A percentile compares a stretch with the other conserved stretches of the same genome.
phyloP scores from a whole-genome alignment of 768 basidiomycete species.

The Pulveroboletus sp. region DNA sequence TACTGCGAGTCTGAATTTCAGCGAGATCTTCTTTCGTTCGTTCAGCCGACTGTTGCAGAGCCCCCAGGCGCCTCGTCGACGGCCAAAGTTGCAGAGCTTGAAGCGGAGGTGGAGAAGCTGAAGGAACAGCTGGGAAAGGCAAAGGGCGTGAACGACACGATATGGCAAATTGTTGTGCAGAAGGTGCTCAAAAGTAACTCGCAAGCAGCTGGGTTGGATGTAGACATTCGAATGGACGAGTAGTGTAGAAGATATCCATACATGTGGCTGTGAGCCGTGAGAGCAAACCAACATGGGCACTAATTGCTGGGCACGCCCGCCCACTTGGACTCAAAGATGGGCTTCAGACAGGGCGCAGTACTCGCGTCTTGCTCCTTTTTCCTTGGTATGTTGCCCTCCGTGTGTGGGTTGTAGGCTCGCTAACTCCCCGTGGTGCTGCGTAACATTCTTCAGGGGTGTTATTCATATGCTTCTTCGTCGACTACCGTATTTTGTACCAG shows the following conservation, averaged over 20 bases:
- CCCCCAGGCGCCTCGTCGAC: conserved; percentile 39
- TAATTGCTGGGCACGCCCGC: too few species aligned
- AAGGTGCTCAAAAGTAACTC: conserved; percentile 37
- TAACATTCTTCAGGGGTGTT: conserved; percentile 53
- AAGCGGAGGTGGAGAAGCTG: conserved; percentile 63
- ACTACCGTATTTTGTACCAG: conserved; percentile 78
- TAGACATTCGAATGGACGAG: conserved; percentile 1
- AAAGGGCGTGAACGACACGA: conserved; percentile 86
- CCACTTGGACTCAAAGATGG: conserved; percentile 48
- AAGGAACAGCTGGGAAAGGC: conserved; percentile 74
- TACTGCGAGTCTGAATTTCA: conserved; percentile 56
- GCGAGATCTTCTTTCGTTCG: conserved; percentile 63
- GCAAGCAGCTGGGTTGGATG: neutral
- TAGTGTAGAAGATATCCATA: neutral
- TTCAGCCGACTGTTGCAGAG: conserved; percentile 37
- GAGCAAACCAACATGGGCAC: conserved; percentile 4
- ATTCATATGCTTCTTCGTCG: conserved; percentile 82
- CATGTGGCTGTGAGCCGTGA: conserved; percentile 23
- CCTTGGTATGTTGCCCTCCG: conserved; percentile 53
- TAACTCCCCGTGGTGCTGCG: neutral
- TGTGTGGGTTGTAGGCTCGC: conserved; percentile 15
- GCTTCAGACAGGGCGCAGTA: conserved; percentile 86
- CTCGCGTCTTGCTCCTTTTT: conserved; percentile 87
- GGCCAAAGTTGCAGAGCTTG: conserved; percentile 60
- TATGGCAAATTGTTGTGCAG: conserved; percentile 87